A percentile compares a stretch with the other conserved stretches of the same genome.
Evolutionary conservation across 106 monocot species (phyloP).

Genomic region (Dendrobium nobile): DNA sequence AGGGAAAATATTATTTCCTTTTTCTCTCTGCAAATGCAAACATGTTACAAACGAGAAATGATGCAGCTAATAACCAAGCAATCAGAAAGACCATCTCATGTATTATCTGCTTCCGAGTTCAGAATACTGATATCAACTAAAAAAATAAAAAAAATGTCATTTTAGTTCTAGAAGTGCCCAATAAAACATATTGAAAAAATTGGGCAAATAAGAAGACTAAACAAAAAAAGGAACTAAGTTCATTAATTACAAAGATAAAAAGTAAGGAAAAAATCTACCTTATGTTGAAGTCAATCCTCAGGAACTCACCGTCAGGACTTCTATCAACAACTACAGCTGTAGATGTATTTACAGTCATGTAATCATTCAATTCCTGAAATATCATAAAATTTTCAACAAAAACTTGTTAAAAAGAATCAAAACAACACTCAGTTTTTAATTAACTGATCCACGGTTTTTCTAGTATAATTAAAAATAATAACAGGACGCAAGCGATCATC

Average conservation of each 20-base stretch:
- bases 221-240: not conserved
- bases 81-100: no score
- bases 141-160: not conserved
- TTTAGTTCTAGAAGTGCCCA: not conserved
- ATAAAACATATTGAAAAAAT: not conserved
- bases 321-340: slow-evolving; percentile 87
- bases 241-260: not conserved
- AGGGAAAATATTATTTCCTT: not conserved
- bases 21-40: no score
- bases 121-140: not conserved
- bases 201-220: not conserved
- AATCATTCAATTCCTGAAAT: slow-evolving; percentile 75
- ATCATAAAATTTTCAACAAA: not conserved
- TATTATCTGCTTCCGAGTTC: not conserved
- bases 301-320: slow-evolving; percentile 84
- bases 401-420: not conserved
- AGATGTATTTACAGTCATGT: slow-evolving; percentile 64
- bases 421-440: not conserved
- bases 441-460: not conserved
- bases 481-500: not conserved
- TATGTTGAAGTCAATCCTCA: slow-evolving; percentile 89
- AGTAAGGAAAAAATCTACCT: slow-evolving; percentile 39
- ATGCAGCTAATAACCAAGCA: not conserved
- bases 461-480: not conserved
- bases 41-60: not conserved